A percentile compares a stretch with the other conserved stretches of the same genome.
These are phyloP conservation scores for Diaporthe citriasiana DNA, from an alignment of 2,329 filamentous ascomycete genomes.

Conservation along the genomic window DNA sequence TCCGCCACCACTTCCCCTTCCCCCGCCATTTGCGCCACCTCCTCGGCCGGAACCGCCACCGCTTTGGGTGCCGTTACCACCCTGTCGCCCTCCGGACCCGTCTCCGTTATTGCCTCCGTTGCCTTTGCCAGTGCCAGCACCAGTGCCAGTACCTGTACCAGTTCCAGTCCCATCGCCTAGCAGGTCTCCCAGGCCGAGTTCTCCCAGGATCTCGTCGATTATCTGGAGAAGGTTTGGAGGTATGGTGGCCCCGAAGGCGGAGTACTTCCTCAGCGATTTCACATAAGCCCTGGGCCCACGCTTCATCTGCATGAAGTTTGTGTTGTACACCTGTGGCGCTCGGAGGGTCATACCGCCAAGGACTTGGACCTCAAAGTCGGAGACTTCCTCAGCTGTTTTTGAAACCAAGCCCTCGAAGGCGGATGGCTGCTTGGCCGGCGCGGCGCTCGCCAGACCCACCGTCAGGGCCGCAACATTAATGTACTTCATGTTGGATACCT, in stretches of 20 bases:
- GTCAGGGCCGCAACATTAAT: constrained; percentile 51
- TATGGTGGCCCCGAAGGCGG: constrained; percentile 55
- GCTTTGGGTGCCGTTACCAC: neutral
- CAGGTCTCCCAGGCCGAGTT: constrained; percentile 49
- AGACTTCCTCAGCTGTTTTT: constrained; percentile 41
- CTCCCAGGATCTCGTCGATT: constrained; percentile 52
- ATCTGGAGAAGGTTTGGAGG: constrained; percentile 52
- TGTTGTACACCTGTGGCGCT: constrained; percentile 56
- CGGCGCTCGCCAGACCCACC: constrained; percentile 46
- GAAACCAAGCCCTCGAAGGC: constrained; percentile 32
- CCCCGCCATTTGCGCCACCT: neutral
- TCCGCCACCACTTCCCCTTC: neutral
- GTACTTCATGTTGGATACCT: constrained; percentile 52
- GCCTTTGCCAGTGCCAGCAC: constrained; percentile 17
- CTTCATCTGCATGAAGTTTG: constrained; percentile 51
- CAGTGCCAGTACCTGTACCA: neutral
- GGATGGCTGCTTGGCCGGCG: constrained; percentile 18
- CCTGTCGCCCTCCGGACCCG: constrained; percentile 9
- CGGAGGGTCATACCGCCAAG: constrained; percentile 57
- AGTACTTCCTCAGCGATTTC: constrained; percentile 53
- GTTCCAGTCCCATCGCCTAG: constrained; percentile 1
- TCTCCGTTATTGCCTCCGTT: constrained; percentile 1
- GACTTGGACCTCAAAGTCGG: constrained; percentile 52
- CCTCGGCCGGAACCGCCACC: neutral
- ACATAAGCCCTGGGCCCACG: constrained; percentile 54